Base-by-base conservation (phyloP, 1,284 basidiomycete species). In the Microbotryum intermedium region DNA sequence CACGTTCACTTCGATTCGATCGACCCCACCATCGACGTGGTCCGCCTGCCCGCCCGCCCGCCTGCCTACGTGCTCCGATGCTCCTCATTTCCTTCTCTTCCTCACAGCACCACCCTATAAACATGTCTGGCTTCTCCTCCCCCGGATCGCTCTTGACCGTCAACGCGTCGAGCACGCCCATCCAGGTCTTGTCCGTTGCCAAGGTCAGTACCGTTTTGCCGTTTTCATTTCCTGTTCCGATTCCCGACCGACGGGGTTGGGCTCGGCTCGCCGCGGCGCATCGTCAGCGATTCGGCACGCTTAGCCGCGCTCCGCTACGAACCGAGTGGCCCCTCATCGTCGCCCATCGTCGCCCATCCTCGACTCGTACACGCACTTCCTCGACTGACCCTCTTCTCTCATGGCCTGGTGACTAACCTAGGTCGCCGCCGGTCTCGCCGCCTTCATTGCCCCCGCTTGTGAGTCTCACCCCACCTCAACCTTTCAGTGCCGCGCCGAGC, bases 81-180 rank as follows among this genome's bases (percentile, higher is more conserved):
- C n/a, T n/a, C 34, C 34, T 2, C 9, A 13, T 9, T 13, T 34
- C 16, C 11, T 34, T 34, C 11, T 34, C 34, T n/a, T n/a, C n/a
- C n/a, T 13, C 6, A 34, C 34, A 39, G 34, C 34, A 39, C 34
- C 43, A 54, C 53, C 6, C 29, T 21, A 43, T 51, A 26, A 44
- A 25, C 53, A 69, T 60, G 61, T 63, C 65, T 39, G 67, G 60
- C 58, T 63, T 62, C 43, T 62, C 59, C 44, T 61, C 58, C n/a
- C 63, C 65, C n/a, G 26, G 60, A 4, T 59, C 61, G 26, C 59
- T 62, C 55, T 55, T 65, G 59, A 68, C 67, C 48, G 57, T 62
- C 55, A 58, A 62, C 55, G 60, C 60, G 53, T 54, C 56, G 50
- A 57, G 58, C 43, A 63, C 59, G 29, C 50, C 60, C 30, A 65